phyloP scores from a whole-genome alignment of 345 rosid genomes.

The Pseudoturritis turrita region DNA sequence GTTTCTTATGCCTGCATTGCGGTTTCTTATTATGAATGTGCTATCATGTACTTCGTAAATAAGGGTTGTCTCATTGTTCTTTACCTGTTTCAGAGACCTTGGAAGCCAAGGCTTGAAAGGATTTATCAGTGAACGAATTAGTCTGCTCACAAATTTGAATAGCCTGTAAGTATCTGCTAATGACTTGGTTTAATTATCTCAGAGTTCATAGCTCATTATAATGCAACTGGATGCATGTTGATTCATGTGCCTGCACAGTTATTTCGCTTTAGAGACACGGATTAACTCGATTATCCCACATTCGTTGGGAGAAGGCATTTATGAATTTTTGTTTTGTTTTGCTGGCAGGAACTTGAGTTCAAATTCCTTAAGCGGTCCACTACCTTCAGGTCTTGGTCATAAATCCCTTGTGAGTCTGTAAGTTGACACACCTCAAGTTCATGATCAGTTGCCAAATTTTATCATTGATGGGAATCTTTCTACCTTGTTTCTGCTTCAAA shows the following conservation, averaged over 20 bases:
- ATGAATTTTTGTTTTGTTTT: background rate
- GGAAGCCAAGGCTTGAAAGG: conserved; percentile 94
- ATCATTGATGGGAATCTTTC: background rate
- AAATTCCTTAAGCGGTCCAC: conserved; percentile 62
- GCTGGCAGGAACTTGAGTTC: conserved; percentile 73
- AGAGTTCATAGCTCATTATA: background rate
- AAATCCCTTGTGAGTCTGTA: conserved; percentile 69
- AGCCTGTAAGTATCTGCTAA: conserved; percentile 69
- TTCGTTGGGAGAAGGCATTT: background rate
- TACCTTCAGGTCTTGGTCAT: conserved; percentile 80
- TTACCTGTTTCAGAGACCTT: conserved; percentile 63
- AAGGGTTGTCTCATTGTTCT: background rate
- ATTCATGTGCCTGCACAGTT: background rate
- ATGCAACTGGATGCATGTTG: background rate
- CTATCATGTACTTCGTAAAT: background rate
- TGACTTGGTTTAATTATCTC: conserved; percentile 6
- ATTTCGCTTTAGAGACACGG: background rate
- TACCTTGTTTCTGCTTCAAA: background rate
- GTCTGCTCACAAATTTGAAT: conserved; percentile 74
- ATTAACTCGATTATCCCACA: background rate
- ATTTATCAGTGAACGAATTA: conserved; percentile 68
- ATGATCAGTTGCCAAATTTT: conserved; percentile 4
- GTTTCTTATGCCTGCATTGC: background rate
- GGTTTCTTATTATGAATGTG: background rate
- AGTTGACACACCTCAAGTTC: conserved; percentile 32